These are phyloP conservation scores for Ilex asprella DNA, from an alignment of 257 asterid genomes.

Conservation along the genomic window DNA sequence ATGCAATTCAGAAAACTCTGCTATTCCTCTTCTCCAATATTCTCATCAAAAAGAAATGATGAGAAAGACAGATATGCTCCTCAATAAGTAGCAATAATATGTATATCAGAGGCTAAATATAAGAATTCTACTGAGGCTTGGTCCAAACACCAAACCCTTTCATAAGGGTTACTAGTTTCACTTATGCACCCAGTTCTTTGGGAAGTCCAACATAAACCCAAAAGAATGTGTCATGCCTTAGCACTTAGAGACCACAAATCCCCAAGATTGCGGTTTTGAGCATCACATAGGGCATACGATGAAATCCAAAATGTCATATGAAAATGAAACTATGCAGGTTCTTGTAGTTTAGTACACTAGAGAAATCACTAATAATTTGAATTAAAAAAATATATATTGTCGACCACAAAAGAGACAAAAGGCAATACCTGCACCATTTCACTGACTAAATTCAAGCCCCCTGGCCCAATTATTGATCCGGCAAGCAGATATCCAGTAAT, in stretches of 20 bases:
- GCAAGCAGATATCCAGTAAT: constrained; percentile 82
- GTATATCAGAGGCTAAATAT: not conserved
- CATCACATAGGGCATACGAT: not conserved
- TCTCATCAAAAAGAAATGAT: not conserved
- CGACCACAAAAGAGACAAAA: constrained; percentile 9
- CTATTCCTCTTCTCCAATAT: not conserved
- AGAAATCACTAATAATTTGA: not conserved
- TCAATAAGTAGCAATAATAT: not conserved
- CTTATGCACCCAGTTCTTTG: too few species aligned
- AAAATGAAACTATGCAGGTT: too few species aligned
- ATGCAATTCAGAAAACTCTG: not conserved
- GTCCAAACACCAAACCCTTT: not conserved
- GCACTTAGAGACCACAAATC: not conserved
- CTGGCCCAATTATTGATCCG: constrained; percentile 89
- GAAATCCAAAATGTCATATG: not conserved
- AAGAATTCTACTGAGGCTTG: not conserved
- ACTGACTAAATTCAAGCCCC: constrained; percentile 72
- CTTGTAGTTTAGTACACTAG: not conserved
- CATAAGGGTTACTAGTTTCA: not conserved
- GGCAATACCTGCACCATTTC: constrained; percentile 80
- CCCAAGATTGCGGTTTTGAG: not conserved
- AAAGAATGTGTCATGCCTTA: not conserved
- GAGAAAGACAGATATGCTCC: not conserved
- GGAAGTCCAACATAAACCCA: not conserved
- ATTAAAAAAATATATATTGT: constrained; percentile 1